Evolutionary conservation across 768 basidiomycete genomes (phyloP).

Genomic region (Steccherinum ochraceum): DNA sequence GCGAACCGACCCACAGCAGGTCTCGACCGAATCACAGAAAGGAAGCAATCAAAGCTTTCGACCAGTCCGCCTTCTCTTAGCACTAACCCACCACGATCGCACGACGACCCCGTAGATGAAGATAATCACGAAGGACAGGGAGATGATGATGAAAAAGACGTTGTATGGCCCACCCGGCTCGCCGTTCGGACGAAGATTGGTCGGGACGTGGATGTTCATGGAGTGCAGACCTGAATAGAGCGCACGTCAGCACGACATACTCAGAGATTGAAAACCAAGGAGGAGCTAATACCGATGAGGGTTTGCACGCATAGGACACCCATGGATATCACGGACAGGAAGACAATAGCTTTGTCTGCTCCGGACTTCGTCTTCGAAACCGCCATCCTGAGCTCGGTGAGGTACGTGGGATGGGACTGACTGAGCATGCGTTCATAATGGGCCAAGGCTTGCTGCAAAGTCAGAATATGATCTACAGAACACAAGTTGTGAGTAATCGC

Average conservation of each 20-base stretch:
- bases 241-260: neutral
- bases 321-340: constrained; percentile 61
- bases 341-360: constrained; percentile 60
- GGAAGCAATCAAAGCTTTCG: neutral
- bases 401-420: constrained; percentile 82
- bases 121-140: constrained; percentile 34
- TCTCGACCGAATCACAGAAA: too few relatives aligned
- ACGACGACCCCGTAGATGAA: constrained; percentile 40
- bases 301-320: constrained; percentile 61
- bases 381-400: constrained; percentile 66
- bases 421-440: constrained; percentile 88
- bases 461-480: constrained; percentile 78
- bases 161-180: constrained; percentile 33
- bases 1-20: too few relatives aligned
- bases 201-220: constrained; percentile 59
- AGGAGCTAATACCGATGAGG: constrained; percentile 43
- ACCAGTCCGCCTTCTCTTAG: constrained; percentile 31
- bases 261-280: neutral
- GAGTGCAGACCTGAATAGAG: constrained; percentile 53
- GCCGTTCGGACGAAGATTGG: constrained; percentile 32
- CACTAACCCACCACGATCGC: constrained; percentile 58
- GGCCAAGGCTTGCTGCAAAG: constrained; percentile 74
- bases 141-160: constrained; percentile 49
- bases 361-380: constrained; percentile 53
- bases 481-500: too few relatives aligned